These are phyloP conservation scores for Ophiocordyceps sinensis DNA, from an alignment of 2,329 filamentous ascomycete species.

Conservation along the genomic window DNA sequence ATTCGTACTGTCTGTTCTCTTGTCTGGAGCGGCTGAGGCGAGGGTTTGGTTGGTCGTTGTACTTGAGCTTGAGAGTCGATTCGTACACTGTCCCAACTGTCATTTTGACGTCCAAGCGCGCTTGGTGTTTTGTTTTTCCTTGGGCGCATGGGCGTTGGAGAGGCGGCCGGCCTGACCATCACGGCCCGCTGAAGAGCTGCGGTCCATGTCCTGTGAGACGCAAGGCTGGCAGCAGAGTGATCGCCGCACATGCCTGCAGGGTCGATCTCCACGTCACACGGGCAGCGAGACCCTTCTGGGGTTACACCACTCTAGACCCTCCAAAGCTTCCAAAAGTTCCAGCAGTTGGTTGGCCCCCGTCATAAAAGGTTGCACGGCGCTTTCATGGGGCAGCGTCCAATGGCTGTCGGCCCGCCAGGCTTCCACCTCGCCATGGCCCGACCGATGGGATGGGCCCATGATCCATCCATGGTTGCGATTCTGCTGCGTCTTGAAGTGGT, in stretches of 20 bases:
- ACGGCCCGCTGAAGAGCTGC: not conserved
- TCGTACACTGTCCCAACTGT: too few species aligned
- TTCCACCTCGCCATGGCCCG: not conserved
- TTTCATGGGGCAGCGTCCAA: not conserved
- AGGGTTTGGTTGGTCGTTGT: too few species aligned
- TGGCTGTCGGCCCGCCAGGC: not conserved
- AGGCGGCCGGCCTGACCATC: too few species aligned
- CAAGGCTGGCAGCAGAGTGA: not conserved
- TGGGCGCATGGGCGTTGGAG: too few species aligned
- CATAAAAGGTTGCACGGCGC: not conserved
- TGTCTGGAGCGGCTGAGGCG: too few species aligned
- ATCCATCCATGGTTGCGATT: not conserved
- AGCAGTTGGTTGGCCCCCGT: not conserved
- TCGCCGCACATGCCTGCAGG: not conserved
- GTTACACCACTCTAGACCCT: not conserved
- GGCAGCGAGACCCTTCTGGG: not conserved
- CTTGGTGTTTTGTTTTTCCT: too few species aligned
- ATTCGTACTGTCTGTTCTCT: too few species aligned
- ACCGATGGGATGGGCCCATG: not conserved
- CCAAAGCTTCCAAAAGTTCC: slow-evolving; percentile 2
- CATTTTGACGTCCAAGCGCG: too few species aligned
- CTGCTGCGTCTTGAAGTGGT: not conserved
- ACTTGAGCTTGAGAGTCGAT: too few species aligned
- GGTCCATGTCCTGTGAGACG: not conserved
- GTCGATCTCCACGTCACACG: slow-evolving; percentile 2